phyloP scores from a whole-genome alignment of 1,284 basidiomycete species.

The Peniophora sp. region DNA sequence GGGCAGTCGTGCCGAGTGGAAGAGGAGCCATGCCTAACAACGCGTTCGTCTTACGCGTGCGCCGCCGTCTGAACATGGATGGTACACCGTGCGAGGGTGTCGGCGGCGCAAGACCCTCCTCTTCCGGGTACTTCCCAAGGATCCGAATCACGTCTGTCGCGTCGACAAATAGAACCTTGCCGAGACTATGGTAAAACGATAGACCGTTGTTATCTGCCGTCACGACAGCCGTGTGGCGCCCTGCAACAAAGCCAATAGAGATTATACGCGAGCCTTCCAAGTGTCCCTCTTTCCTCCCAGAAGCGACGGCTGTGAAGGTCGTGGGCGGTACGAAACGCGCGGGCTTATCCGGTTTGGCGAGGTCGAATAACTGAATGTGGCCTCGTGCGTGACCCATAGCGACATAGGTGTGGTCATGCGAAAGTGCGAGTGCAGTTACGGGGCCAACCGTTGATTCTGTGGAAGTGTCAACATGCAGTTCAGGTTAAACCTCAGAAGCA shows the following conservation, averaged over 20 bases:
- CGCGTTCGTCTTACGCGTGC: slow-evolving; percentile 39
- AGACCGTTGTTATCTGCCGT: slow-evolving; percentile 89
- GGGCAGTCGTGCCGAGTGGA: slow-evolving; percentile 71
- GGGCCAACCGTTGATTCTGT: slow-evolving; percentile 60
- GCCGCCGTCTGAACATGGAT: slow-evolving; percentile 20
- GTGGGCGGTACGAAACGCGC: slow-evolving; percentile 72
- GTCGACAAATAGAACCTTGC: slow-evolving; percentile 92
- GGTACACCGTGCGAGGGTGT: slow-evolving; percentile 7
- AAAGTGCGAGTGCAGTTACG: slow-evolving; percentile 88
- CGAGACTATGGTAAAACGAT: slow-evolving; percentile 93
- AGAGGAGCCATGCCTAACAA: slow-evolving; percentile 78
- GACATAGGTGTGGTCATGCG: slow-evolving; percentile 90
- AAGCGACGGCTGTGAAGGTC: slow-evolving; percentile 53
- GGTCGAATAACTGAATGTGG: slow-evolving; percentile 82
- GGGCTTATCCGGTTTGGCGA: slow-evolving; percentile 61
- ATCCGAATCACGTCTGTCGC: slow-evolving; percentile 93
- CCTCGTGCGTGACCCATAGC: slow-evolving; percentile 87
- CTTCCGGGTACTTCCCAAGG: slow-evolving; percentile 82
- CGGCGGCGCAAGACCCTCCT: slow-evolving; percentile 21
- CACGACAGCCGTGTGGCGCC: slow-evolving; percentile 89
- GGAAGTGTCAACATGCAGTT: slow-evolving; percentile 3
- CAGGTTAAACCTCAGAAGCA: neutral
- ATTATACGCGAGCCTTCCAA: slow-evolving; percentile 80
- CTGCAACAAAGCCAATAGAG: slow-evolving; percentile 86
- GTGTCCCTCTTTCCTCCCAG: slow-evolving; percentile 92